Evolutionary conservation across 371 early-diverging fungal species (phyloP).

Genomic region (Blyttiomyces sp.): DNA sequence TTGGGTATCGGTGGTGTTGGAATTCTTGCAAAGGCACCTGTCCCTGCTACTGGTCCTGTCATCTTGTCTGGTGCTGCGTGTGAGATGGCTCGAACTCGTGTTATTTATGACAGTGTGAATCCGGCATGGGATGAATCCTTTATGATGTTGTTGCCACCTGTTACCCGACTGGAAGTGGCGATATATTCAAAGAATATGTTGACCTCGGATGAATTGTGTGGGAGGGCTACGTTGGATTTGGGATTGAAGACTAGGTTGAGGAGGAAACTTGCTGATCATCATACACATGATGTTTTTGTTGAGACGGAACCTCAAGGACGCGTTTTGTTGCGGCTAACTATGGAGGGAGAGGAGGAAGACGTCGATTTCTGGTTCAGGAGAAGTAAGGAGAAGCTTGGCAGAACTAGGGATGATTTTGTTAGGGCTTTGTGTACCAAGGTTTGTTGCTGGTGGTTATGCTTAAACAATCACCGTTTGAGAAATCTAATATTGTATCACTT

Average conservation of each 20-base stretch:
- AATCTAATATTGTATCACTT: background rate
- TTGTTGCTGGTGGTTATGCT: background rate
- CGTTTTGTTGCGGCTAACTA: conserved; percentile 71
- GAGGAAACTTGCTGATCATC: conserved; percentile 66
- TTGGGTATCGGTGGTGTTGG: background rate
- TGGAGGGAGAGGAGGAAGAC: conserved; percentile 89
- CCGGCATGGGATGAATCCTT: conserved; percentile 93
- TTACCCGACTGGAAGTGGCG: conserved; percentile 59
- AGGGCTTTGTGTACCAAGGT: conserved; percentile 29
- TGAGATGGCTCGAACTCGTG: conserved; percentile 58
- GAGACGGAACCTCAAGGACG: conserved; percentile 81
- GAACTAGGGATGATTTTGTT: conserved; percentile 39
- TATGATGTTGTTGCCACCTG: conserved; percentile 58
- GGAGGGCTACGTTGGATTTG: conserved; percentile 33
- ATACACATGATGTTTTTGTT: conserved; percentile 77
- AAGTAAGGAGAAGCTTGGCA: conserved; percentile 30
- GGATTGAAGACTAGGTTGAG: conserved; percentile 46
- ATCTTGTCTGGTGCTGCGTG: conserved; percentile 63
- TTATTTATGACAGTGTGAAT: conserved; percentile 68
- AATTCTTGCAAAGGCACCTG: background rate
- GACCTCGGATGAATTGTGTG: conserved; percentile 66
- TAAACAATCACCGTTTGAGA: background rate
- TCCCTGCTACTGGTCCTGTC: conserved; percentile 49
- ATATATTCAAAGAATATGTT: conserved; percentile 76
- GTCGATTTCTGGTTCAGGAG: conserved; percentile 86